These are phyloP conservation scores for Cordyceps cateniannulata DNA, from an alignment of 2,329 filamentous ascomycete species.

Conservation along the genomic window DNA sequence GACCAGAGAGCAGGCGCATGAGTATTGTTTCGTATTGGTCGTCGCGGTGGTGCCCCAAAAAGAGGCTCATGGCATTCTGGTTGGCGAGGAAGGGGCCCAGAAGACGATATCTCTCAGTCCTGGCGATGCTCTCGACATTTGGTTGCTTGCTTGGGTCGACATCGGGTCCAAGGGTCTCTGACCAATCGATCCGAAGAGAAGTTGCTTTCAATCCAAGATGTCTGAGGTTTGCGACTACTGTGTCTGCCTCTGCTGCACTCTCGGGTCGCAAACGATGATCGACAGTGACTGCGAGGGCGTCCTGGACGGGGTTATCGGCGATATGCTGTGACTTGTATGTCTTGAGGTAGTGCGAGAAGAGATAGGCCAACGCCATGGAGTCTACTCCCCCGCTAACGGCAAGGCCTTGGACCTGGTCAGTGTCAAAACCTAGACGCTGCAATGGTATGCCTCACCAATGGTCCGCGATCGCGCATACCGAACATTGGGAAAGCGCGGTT, in stretches of 20 bases:
- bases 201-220: conserved; percentile 28
- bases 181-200: conserved; percentile 40
- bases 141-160: conserved; percentile 34
- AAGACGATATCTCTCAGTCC: conserved; percentile 64
- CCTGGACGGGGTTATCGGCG: conserved; percentile 37
- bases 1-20: conserved; percentile 65
- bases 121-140: conserved; percentile 72
- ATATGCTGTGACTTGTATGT: conserved; percentile 30
- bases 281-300: conserved; percentile 43
- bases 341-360: conserved; percentile 50
- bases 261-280: conserved; percentile 51
- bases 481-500: conserved; percentile 41
- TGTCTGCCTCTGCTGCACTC: conserved; percentile 45
- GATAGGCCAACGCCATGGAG: conserved; percentile 87
- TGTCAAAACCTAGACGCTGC: not conserved
- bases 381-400: conserved; percentile 91
- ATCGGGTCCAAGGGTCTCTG: conserved; percentile 22
- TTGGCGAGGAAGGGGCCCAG: conserved; percentile 56
- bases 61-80: conserved; percentile 49
- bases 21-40: conserved; percentile 89
- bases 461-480: conserved; percentile 28
- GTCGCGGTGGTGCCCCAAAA: conserved; percentile 82
- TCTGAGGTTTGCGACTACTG: conserved; percentile 35
- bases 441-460: conserved; percentile 32
- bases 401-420: conserved; percentile 44